Evolutionary conservation across 129 eudicot species (phyloP), one percentile per base, ranked within the genome.

Genomic region (Pseudognaphalium luteoalbum): DNA sequence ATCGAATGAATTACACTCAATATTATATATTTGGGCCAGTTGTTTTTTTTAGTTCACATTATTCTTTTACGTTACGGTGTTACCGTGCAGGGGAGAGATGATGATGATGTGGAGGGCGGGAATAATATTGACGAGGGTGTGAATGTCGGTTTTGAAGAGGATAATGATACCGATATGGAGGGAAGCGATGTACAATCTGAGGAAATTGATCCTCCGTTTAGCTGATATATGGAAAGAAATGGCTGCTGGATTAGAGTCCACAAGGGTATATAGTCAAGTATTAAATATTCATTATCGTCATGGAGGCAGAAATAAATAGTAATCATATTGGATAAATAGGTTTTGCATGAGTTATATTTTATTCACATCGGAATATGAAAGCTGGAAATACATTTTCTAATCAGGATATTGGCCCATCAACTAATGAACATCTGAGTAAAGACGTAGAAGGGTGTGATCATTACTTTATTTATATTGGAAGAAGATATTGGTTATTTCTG

Each of bases 181-280:
- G 59, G 17, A 54, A 54, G 59, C 59, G 59, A 54, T 54, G 59
- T 19, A n/a, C 20, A 54, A 54, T 54, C 59, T 54, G 59, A 54
- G 59, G 59, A 54, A 54, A 54, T 21, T 54, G 20, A 54, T 54
- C 59, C 59, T 4, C 59, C 59, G 6, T 17, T 7, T 54, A 54
- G 22, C 22, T 54, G 59, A 54, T 19, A 15, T 54, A 6, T 54
- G 59, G 59, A 54, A 54, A 5, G 59, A 54, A 54, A 54, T 54
- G 59, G 17, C 5, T 21, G 22, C n/a, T 54, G 59, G 22, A 54
- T 54, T 54, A 54, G 59, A 54, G 7, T 16, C 59, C 20, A 15
- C 59, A 54, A 54, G 20, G 59, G 59, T 54, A 51, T 17, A 5
- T 15, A 16, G 5, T 54, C 19, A 17, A 15, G 59, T 54, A 17